Evolutionary conservation across 352 stramenopile genomes (phyloP), one percentile per base, ranked within the genome.

Genomic region (Globisporangium sylvaticum): DNA sequence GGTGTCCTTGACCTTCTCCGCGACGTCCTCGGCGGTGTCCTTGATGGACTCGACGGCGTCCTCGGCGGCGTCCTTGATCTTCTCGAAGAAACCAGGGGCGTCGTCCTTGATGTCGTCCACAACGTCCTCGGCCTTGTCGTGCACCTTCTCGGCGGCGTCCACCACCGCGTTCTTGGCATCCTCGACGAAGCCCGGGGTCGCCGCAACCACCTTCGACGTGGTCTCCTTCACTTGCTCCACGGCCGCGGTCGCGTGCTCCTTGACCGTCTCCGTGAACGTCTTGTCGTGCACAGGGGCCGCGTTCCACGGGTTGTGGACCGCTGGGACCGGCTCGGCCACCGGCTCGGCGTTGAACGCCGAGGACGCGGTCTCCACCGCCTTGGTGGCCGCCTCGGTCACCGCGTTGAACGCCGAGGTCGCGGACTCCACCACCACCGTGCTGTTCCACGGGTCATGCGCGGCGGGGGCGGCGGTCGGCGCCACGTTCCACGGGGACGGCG

Each of bases 401-500:
- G 70, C 71, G 20, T 31, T 58, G 53, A 58, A 58, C 15, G 15
- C 53, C 53, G 53, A 39, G 53, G 53, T 42, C 15, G 27, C 18
- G 10, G 53, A 10, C 27, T 72, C 53, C 58, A 62, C 59, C 20
- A 64, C 64, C 53, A 76, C 73, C 10, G 79, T 69, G 42, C 79
- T 68, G 66, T 91, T 91, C 83, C 83, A 89, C 42, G 81, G 79
- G 67, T 73, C 78, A 64, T 68, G 32, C 34, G 50, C 55, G 20
- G 69, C 54, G 58, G 67, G 25, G 58, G 58, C 39, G n/a, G 58
- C 22, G 0, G 63, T 14, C 25, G 79, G 79, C 3, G 78, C 65
- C 29, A 83, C 62, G 63, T 91, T 91, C 83, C 83, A 89, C 24
- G 80, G 79, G 58, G 50, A 88, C 25, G 79, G 77, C 54, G 52